Conservation (phyloP, 352 stramenopile species). For the Globisporangium apiculatum region DNA sequence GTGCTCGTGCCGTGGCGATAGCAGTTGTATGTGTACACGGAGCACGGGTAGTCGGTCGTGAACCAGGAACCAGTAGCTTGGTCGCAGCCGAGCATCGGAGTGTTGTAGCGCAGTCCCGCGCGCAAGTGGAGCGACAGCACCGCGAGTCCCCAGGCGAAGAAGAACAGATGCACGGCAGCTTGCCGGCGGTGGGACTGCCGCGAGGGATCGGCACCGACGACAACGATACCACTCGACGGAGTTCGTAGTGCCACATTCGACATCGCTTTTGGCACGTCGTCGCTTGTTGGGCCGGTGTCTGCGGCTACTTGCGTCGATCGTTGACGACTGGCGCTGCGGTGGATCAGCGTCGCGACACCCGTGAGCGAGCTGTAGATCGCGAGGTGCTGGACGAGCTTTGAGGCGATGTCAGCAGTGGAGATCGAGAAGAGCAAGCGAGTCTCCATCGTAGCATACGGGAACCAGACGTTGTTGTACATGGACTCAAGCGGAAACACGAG, state of each 20-base stretch:
- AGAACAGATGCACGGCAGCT: not conserved
- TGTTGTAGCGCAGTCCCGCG: conserved; percentile 1
- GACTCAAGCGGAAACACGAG: conserved; percentile 13
- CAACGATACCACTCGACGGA: too few species aligned
- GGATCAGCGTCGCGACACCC: conserved; percentile 5
- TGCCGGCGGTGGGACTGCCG: not conserved
- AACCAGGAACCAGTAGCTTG: too few species aligned
- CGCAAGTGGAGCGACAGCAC: conserved; percentile 4
- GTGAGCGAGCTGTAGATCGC: conserved; percentile 16
- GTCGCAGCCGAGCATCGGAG: too few species aligned
- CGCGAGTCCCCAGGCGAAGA: conserved; percentile 3
- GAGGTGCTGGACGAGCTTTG: conserved; percentile 19
- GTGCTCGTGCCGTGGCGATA: too few species aligned
- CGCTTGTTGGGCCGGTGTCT: too few species aligned
- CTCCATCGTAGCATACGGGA: conserved; percentile 17
- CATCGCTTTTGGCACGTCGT: too few species aligned
- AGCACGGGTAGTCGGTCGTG: too few species aligned
- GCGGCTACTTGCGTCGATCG: too few species aligned
- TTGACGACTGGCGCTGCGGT: too few species aligned
- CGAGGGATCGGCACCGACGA: not conserved
- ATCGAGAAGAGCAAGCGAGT: conserved; percentile 17
- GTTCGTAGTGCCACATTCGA: too few species aligned
- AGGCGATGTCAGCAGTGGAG: conserved; percentile 9
- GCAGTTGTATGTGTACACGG: too few species aligned
- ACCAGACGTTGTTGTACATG: conserved; percentile 19